Base-by-base conservation (phyloP, 1,284 basidiomycete species). In the Ganoderma multipileum region DNA sequence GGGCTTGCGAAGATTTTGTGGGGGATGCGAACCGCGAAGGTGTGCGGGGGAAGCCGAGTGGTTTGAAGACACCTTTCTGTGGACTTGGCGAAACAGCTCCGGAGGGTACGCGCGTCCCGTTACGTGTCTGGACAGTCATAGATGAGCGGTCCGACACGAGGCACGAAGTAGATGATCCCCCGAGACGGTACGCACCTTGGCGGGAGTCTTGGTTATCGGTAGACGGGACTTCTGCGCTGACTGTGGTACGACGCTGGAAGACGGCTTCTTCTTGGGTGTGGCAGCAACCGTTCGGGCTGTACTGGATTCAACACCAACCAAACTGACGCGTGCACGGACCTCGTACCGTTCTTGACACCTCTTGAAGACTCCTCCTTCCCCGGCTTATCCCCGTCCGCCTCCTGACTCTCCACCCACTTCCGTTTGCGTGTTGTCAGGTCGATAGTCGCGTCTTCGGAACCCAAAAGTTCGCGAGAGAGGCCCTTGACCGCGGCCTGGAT, bases 341-440 rank as follows among this genome's bases (percentile, higher is more conserved):
- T 23, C 85, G 59, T 74, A 92, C 92, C 88, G 74, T 81, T 89
- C 81, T 93, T 93, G 39, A 82, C 59, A 1, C 84, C 83, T 74
- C 87, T 85, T 39, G 83, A 78, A 16, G 83, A 79, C 61, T 89
- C 85, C 16, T 71, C 77, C 65, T 72, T 75, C 23, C 47, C 47
- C 4, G 26, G 23, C 23, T 52, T 52, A 14, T 52, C 47, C 6
- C 68, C 76, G 47, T 87, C 86, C 44, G 77, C 78, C 74, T 91
- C 89, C 73, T 87, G 86, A 60, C 85, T 85, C 30, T 86, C 88
- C 6, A 87, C 84, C 89, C 90, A 92, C 77, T 93, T 93, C 70
- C 92, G 81, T 79, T 93, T 94, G 72, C 89, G 84, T 63, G 88
- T 88, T 61, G 83, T 86, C 71, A 86, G 84, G 72, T 93, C 91